Conservation (phyloP, 2,329 filamentous ascomycete genomes). For the Alternaria ethzedia region DNA sequence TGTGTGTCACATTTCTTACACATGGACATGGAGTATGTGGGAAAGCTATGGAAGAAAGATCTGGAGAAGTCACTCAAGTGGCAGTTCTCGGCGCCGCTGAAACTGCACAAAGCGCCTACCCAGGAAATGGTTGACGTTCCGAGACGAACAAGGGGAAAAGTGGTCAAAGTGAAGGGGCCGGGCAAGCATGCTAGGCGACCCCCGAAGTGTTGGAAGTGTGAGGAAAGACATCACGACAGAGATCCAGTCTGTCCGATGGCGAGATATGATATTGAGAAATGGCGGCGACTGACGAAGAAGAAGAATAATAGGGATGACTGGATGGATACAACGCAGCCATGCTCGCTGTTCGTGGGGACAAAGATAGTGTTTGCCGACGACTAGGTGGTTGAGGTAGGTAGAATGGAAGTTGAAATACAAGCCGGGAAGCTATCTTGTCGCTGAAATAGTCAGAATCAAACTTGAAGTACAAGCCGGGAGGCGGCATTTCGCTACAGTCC, state of each 20-base stretch:
- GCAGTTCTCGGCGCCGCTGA: not conserved
- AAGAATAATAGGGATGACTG: not conserved
- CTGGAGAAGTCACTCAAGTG: not conserved
- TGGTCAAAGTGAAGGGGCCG: not conserved
- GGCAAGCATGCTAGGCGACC: not conserved
- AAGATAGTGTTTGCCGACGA: slow-evolving; percentile 12
- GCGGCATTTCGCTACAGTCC: not conserved
- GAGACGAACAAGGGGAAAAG: not conserved
- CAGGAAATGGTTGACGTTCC: not conserved
- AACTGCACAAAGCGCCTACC: not conserved
- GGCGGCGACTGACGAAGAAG: slow-evolving; percentile 14
- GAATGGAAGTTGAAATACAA: not conserved
- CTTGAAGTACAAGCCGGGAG: not conserved
- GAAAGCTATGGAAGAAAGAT: slow-evolving; percentile 6
- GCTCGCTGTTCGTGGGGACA: not conserved
- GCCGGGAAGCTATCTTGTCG: not conserved
- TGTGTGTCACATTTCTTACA: slow-evolving; percentile 11
- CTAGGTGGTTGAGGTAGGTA: not conserved
- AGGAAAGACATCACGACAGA: slow-evolving; percentile 11
- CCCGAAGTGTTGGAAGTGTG: slow-evolving; percentile 21
- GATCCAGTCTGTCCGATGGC: slow-evolving; percentile 16
- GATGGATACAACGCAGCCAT: not conserved
- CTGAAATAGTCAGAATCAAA: no score
- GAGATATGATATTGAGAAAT: not conserved
- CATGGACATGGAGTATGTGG: slow-evolving; percentile 19